Conservation (phyloP, 176 grass and related monocot species). For the Otatea glauca region DNA sequence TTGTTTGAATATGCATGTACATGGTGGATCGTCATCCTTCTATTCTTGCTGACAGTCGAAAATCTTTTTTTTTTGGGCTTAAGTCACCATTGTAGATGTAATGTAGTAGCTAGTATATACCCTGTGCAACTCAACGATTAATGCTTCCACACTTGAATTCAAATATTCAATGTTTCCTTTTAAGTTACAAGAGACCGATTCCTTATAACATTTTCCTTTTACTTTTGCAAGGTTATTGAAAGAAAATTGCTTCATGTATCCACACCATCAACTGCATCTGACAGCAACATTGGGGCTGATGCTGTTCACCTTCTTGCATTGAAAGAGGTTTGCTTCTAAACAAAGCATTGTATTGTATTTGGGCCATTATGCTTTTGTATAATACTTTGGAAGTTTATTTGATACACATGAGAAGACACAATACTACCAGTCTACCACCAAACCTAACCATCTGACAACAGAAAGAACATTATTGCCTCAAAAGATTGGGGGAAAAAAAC, state of each 20-base stretch:
- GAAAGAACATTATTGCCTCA: slow-evolving; percentile 13
- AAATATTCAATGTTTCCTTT: not conserved
- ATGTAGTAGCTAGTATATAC: slow-evolving; percentile 29
- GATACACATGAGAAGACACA: slow-evolving; percentile 2
- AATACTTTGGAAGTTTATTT: slow-evolving; percentile 36
- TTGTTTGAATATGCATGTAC: slow-evolving; percentile 8
- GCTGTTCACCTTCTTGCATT: slow-evolving; percentile 91
- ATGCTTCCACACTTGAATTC: slow-evolving; percentile 17
- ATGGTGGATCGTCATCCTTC: slow-evolving; percentile 5
- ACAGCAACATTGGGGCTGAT: slow-evolving; percentile 78
- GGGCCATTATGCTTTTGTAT: not conserved
- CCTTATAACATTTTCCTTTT: slow-evolving; percentile 39
- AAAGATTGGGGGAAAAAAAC: not conserved
- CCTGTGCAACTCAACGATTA: not conserved
- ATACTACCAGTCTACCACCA: not conserved
- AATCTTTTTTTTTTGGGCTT: slow-evolving; percentile 7
- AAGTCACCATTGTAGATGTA: slow-evolving; percentile 4
- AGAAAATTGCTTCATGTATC: slow-evolving; percentile 83
- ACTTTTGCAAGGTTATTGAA: slow-evolving; percentile 76
- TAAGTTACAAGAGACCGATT: not conserved
- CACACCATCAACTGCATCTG: slow-evolving; percentile 72
- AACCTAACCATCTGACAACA: slow-evolving; percentile 35
- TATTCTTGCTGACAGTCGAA: not conserved
- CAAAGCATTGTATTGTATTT: slow-evolving; percentile 15
- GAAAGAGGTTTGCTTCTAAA: slow-evolving; percentile 77